These are phyloP conservation scores for Penicillium sp. DNA, from an alignment of 2,329 filamentous ascomycete genomes.

Conservation along the genomic window DNA sequence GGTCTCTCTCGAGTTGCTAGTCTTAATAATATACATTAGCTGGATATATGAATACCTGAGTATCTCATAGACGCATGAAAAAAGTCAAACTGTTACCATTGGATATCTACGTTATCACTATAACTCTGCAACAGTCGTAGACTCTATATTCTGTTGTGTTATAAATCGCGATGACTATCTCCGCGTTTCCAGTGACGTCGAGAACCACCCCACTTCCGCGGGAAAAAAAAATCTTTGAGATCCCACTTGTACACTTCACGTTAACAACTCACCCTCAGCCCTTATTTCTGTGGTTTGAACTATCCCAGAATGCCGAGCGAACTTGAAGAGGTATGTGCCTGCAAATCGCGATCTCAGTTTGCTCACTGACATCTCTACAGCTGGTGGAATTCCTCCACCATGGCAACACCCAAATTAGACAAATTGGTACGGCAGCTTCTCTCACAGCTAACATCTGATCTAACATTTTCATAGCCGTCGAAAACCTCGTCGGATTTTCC, in stretches of 20 bases:
- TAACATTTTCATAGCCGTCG: constrained; percentile 59
- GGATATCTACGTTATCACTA: too few species aligned
- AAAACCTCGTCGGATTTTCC: constrained; percentile 82
- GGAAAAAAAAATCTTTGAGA: constrained; percentile 16
- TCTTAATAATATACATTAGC: not conserved
- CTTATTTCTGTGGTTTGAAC: not conserved
- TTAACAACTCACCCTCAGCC: not conserved
- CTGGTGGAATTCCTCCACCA: constrained; percentile 84
- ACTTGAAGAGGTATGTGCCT: constrained; percentile 66
- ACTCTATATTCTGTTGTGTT: not conserved
- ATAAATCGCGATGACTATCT: constrained; percentile 1
- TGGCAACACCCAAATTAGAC: constrained; percentile 85
- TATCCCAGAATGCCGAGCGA: constrained; percentile 65
- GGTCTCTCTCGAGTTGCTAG: not conserved
- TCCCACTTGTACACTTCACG: not conserved
- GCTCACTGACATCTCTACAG: constrained; percentile 6
- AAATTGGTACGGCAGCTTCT: constrained; percentile 58
- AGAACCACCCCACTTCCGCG: constrained; percentile 16
- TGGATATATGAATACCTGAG: not conserved
- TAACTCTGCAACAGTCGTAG: not conserved
- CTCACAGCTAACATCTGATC: constrained; percentile 10
- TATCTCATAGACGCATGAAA: too few species aligned
- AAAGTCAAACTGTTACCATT: too few species aligned
- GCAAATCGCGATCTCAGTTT: not conserved
- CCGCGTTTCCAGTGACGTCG: constrained; percentile 17